A percentile compares a stretch with the other conserved stretches of the same genome.
Conservation (phyloP, 2,329 filamentous ascomycete species). For the Balansia obtecta region DNA sequence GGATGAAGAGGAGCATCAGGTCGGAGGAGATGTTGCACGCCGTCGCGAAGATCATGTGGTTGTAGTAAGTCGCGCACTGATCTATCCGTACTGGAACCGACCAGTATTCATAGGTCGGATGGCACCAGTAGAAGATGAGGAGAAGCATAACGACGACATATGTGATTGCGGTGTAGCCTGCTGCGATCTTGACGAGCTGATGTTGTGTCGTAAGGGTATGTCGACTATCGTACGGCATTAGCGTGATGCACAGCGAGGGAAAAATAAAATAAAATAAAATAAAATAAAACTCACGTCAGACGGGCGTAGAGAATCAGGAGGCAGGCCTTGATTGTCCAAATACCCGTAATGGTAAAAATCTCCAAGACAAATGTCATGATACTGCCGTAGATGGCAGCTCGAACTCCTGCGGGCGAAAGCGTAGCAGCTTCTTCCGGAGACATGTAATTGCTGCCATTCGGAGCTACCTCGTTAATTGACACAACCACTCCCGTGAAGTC, state of each 20-base stretch:
- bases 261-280: too few species aligned
- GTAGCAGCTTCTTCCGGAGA: slow-evolving; percentile 20
- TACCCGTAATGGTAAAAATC: slow-evolving; percentile 35
- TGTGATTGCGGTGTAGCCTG: slow-evolving; percentile 28
- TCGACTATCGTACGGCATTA: slow-evolving; percentile 8
- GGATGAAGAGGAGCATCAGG: slow-evolving; percentile 30
- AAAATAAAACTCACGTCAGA: slow-evolving; percentile 29
- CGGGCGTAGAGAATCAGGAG: slow-evolving; percentile 39
- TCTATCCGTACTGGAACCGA: slow-evolving; percentile 29
- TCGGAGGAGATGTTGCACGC: slow-evolving; percentile 36
- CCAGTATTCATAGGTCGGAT: slow-evolving; percentile 39
- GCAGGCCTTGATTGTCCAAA: slow-evolving; percentile 41
- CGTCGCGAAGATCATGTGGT: slow-evolving; percentile 34
- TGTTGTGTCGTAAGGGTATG: slow-evolving; percentile 19
- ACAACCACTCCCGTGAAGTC: slow-evolving; percentile 26
- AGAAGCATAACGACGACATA: slow-evolving; percentile 37
- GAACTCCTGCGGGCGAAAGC: slow-evolving; percentile 32
- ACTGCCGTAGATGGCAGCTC: slow-evolving; percentile 34
- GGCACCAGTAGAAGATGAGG: slow-evolving; percentile 42
- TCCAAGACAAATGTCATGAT: slow-evolving; percentile 42
- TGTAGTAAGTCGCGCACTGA: slow-evolving; percentile 32
- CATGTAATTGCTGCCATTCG: slow-evolving; percentile 33
- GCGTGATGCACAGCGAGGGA: background rate
- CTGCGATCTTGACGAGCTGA: slow-evolving; percentile 27
- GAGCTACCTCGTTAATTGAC: slow-evolving; percentile 28